Base-by-base conservation (phyloP, 768 basidiomycete species). In the Tremella yokohamensis region DNA sequence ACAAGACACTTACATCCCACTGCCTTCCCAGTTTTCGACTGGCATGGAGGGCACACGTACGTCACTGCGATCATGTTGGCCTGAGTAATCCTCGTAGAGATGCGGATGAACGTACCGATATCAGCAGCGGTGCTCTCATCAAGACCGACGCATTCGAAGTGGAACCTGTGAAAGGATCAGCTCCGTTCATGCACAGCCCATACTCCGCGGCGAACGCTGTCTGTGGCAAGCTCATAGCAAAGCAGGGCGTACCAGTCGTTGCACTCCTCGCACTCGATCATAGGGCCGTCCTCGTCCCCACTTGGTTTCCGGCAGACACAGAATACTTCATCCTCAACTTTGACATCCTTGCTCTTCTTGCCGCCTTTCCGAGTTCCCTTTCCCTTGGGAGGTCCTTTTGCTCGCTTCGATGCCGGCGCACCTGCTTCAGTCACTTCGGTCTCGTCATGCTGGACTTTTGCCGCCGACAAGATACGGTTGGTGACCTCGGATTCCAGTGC, bases 251-350 rank as follows among this genome's bases (percentile, higher is more conserved):
- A 73, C 71, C 71, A 73, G 42, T 73, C 69, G 40, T 70, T 63
- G 59, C 71, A 73, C 34, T 62, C 55, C 15, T 54, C 71, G 57
- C 71, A 73, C 52, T 73, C 69, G 20, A 73, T 70, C 71, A 73
- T 73, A 12, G 66, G 57, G 42, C 66, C 61, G 6, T 54, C 58
- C 18, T 51, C 57, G n/a, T 64, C 54, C 8, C 52, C 57, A 45
- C 42, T 29, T 15, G 49, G 55, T 45, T 63, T 61, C 52, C 71
- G 69, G 11, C 69, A 19, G 56, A 68, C 68, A 37, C 65, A 73
- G 8, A 63, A 52, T 24, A 61, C 65, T 19, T 58, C 55, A 18
- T 63, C 54, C 16, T 34, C 40, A 49, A 37, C 53, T 40, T 64
- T 63, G 44, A 47, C 57, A 24, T 48, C 54, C 39, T 22, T 61